Evolutionary conservation across 805 yeast genomes (phyloP).

Genomic region (Yamadazyma sp.): DNA sequence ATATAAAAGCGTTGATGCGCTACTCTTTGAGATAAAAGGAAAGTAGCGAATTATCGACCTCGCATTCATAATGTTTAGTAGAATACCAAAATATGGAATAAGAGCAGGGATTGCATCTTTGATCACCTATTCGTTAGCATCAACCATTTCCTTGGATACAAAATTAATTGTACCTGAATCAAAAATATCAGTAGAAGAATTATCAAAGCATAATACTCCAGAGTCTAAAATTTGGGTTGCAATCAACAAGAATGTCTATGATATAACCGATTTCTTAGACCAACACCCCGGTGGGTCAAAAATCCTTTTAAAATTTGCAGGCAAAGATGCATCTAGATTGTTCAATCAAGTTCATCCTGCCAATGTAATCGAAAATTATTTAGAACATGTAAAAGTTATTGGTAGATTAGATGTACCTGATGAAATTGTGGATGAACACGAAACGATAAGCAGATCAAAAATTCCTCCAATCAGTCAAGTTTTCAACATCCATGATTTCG

Average conservation of each 20-base stretch:
- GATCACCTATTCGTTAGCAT: no score
- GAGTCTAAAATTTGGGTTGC: slow-evolving; percentile 28
- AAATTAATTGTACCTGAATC: no score
- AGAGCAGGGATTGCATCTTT: no score
- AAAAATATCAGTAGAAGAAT: slow-evolving; percentile 12
- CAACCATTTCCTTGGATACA: no score
- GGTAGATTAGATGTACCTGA: slow-evolving; percentile 6
- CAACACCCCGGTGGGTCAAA: slow-evolving; percentile 74
- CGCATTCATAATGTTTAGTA: no score
- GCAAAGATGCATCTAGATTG: slow-evolving; percentile 58
- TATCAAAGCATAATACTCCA: slow-evolving; percentile 12
- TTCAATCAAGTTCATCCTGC: slow-evolving; percentile 40
- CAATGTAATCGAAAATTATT: slow-evolving; percentile 10
- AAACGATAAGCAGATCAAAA: neutral
- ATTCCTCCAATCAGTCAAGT: slow-evolving; percentile 31
- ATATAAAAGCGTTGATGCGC: no score
- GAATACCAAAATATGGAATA: no score
- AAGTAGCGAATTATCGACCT: no score
- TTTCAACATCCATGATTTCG: slow-evolving; percentile 38
- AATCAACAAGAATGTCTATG: slow-evolving; percentile 65
- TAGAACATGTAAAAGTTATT: slow-evolving; percentile 1
- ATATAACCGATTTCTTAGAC: slow-evolving; percentile 69
- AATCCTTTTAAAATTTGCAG: slow-evolving; percentile 53
- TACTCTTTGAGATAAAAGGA: no score
- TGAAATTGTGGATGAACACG: slow-evolving; percentile 3